Evolutionary conservation across 305 asterid genomes (phyloP).

Genomic region (Fraxinus velutina): DNA sequence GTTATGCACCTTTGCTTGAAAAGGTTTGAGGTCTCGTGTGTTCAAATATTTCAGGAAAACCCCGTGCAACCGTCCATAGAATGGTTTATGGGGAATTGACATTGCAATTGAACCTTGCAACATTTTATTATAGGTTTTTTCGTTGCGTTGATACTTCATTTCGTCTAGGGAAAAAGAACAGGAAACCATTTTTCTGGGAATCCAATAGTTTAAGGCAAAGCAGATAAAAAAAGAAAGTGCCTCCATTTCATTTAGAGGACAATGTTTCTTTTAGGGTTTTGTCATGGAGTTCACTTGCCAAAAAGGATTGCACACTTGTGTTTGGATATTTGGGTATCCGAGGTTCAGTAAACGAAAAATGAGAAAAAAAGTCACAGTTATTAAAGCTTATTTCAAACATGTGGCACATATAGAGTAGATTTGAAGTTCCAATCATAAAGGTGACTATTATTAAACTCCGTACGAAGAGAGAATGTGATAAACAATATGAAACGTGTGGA

Average conservation of each 20-base stretch:
- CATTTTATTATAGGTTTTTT: neutral
- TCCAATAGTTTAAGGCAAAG: neutral
- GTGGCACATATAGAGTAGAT: constrained; percentile 6
- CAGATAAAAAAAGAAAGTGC: neutral
- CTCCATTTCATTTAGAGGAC: constrained; percentile 10
- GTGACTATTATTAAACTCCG: neutral
- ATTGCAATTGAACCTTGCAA: neutral
- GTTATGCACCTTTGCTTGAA: constrained; percentile 7
- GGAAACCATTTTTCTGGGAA: constrained; percentile 8
- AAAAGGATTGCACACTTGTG: neutral
- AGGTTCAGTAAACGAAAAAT: neutral
- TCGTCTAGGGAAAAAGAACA: constrained; percentile 10
- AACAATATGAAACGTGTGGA: neutral
- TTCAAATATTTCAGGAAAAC: neutral
- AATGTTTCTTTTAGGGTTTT: constrained; percentile 17
- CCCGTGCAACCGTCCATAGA: neutral
- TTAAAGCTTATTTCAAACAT: constrained; percentile 12
- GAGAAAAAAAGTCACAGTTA: constrained; percentile 1
- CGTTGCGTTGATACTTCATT: constrained; percentile 10
- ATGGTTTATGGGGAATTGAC: neutral
- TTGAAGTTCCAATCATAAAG: neutral
- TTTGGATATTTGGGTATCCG: constrained; percentile 2
- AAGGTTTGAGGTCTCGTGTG: constrained; percentile 5
- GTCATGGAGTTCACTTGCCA: neutral
- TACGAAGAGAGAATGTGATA: neutral